Evolutionary conservation across 805 yeast genomes (phyloP).

Genomic region (Teunomyces tritomae): DNA sequence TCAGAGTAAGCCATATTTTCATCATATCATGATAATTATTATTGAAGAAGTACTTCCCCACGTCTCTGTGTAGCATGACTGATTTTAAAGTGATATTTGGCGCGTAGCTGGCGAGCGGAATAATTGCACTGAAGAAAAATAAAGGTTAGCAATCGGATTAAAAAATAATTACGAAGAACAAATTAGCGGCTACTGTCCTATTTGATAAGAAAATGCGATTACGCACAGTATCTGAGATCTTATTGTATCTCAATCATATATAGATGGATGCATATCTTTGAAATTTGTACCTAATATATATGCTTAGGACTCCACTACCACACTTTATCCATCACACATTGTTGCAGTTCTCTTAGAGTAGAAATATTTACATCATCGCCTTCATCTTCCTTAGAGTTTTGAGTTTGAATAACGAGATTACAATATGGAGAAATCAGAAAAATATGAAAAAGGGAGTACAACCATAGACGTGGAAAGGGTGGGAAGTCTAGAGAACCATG

Average conservation of each 20-base stretch:
- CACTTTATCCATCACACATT: too few species aligned
- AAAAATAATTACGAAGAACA: background rate
- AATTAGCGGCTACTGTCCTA: background rate
- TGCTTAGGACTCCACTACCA: too few species aligned
- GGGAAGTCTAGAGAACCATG: slow-evolving; percentile 7
- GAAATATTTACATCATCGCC: too few species aligned
- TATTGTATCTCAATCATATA: background rate
- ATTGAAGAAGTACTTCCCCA: too few species aligned
- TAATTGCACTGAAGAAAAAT: background rate
- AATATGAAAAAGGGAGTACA: background rate
- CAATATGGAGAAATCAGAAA: background rate
- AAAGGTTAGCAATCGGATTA: background rate
- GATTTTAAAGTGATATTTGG: background rate
- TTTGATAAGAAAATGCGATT: background rate
- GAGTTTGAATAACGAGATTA: background rate
- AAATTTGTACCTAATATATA: too few species aligned
- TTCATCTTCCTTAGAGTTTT: background rate
- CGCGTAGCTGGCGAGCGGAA: background rate
- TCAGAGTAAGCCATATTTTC: too few species aligned
- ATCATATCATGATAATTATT: too few species aligned
- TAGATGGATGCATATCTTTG: background rate
- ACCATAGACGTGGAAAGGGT: slow-evolving; percentile 8
- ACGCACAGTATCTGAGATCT: background rate
- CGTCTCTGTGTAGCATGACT: too few species aligned
- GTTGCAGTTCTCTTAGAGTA: too few species aligned